Conservation (phyloP, 495 filamentous ascomycete genomes). For the Mytilinidion resinicola region DNA sequence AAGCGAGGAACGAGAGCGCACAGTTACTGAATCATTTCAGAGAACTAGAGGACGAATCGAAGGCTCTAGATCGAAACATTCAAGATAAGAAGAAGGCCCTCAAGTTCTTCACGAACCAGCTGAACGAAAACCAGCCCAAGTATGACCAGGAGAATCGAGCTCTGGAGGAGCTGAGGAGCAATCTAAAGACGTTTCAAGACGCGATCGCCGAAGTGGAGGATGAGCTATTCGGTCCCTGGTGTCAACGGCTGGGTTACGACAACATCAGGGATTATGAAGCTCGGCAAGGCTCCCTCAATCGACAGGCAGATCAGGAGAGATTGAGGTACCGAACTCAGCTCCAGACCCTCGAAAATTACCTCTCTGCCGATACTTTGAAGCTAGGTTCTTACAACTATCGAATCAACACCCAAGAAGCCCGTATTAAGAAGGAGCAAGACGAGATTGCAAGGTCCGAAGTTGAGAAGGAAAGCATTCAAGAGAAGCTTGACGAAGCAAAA, state of each 20-base stretch:
- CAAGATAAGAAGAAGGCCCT: slow-evolving; percentile 80
- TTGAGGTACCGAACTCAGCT: slow-evolving; percentile 81
- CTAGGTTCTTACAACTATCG: slow-evolving; percentile 62
- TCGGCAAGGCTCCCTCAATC: slow-evolving; percentile 83
- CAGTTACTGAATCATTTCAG: slow-evolving; percentile 73
- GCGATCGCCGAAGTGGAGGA: slow-evolving; percentile 83
- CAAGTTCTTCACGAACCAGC: slow-evolving; percentile 59
- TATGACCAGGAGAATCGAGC: slow-evolving; percentile 62
- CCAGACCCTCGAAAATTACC: slow-evolving; percentile 67
- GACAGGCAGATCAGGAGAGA: slow-evolving; percentile 80
- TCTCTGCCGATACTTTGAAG: slow-evolving; percentile 70
- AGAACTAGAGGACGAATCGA: slow-evolving; percentile 68
- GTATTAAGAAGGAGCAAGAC: slow-evolving; percentile 56
- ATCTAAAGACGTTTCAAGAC: slow-evolving; percentile 62
- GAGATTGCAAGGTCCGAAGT: slow-evolving; percentile 62
- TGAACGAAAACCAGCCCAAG: slow-evolving; percentile 70
- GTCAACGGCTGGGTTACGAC: slow-evolving; percentile 75
- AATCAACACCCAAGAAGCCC: slow-evolving; percentile 58
- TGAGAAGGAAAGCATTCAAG: slow-evolving; percentile 68
- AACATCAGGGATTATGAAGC: slow-evolving; percentile 90
- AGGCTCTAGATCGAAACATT: slow-evolving; percentile 77
- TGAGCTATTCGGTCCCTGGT: slow-evolving; percentile 81
- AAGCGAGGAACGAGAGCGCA: slow-evolving; percentile 54
- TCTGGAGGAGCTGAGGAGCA: slow-evolving; percentile 58
- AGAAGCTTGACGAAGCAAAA: slow-evolving; percentile 61